Evolutionary conservation across 331 rosid genomes (phyloP).

Genomic region (Malus hybrid): DNA sequence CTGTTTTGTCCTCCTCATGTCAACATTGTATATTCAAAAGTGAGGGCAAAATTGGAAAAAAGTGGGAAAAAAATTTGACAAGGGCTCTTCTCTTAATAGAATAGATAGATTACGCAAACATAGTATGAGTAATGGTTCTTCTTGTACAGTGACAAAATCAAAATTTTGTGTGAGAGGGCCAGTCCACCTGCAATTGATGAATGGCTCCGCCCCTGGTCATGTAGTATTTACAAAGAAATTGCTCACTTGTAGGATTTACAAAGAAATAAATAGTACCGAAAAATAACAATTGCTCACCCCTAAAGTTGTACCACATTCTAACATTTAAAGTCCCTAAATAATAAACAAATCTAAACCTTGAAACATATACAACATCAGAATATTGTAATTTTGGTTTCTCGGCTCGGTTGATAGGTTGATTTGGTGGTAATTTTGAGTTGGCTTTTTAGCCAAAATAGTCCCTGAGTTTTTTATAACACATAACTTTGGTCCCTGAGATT

Average conservation of each 20-base stretch:
- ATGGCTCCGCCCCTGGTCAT: background rate
- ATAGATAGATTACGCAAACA: no score
- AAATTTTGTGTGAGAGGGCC: background rate
- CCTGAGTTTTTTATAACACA: no score
- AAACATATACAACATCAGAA: background rate
- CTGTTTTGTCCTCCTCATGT: no score
- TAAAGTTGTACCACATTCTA: background rate
- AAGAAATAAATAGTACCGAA: background rate
- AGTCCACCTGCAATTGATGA: background rate
- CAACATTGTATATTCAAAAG: no score
- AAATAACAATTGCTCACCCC: background rate
- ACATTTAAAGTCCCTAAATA: background rate
- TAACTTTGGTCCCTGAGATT: no score
- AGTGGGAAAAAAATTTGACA: no score
- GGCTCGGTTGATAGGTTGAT: background rate
- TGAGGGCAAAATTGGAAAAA: no score
- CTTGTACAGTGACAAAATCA: background rate
- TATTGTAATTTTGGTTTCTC: background rate
- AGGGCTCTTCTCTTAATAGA: no score
- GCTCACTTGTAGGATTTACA: no score
- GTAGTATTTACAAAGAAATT: no score
- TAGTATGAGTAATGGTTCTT: background rate
- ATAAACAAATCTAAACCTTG: background rate
- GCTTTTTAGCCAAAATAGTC: no score
- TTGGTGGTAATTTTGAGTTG: background rate